Evolutionary conservation across 2,329 filamentous ascomycete species (phyloP), one percentile per base, ranked within the genome.

Genomic region (Bipolaris bicolor): DNA sequence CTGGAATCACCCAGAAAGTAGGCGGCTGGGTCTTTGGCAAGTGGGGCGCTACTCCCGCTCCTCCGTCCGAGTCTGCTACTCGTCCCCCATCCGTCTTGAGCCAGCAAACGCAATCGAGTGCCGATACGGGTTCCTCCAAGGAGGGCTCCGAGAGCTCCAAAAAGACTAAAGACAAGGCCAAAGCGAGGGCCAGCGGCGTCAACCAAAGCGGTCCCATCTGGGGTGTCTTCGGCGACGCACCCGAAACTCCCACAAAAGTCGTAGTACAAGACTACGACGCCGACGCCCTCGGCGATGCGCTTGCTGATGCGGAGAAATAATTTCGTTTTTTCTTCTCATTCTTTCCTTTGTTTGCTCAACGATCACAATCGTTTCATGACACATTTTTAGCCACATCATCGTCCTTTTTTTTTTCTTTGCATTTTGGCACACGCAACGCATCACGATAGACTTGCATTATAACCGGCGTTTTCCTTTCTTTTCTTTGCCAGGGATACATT

Each of bases 21-120:
- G 86, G 86, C 3, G 86, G 86, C 4, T 89, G 87, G 87, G 82
- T 89, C 7, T 82, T 84, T 53, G 84, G 86, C 1, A 83, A 83
- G 64, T 89, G 87, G 87, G 86, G 85, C 20, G 78, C 81, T 16
- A 80, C 81, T 4, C 83, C 85, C 3, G 68, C 77, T 10, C 75
- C 79, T 58, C 41, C 55, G 6, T 52, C 63, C 2, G 56, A 61
- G 1, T 54, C 62, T 0, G 2, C 46, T 18, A 49, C 65, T 7
- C 64, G 70, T 3, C 67, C 70, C 0, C 55, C 62, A 2, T 68
- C 64, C 0, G 64, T 64, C 2, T 51, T 62, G 7, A 67, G 62
- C 15, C 62, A 65, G 15, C 62, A 72, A 29, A 72, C 68, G 16
- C 60, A 67, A 15, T 65, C 62, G 0, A 63, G 58, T 10, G 45